Evolutionary conservation across 2,329 filamentous ascomycete genomes (phyloP).

Genomic region (Fusarium coffeatum): DNA sequence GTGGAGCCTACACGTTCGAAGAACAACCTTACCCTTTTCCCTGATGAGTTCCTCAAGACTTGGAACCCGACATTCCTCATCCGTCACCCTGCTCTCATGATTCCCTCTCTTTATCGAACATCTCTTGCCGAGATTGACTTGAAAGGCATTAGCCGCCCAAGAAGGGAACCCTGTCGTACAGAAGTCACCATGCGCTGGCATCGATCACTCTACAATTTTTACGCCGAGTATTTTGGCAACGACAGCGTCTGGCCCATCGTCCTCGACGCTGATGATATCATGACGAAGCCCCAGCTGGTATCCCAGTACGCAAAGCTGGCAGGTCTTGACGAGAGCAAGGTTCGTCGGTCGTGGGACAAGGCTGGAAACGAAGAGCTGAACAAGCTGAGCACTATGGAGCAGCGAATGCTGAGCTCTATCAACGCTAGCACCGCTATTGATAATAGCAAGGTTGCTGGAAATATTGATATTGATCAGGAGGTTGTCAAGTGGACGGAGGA

Average conservation of each 20-base stretch:
- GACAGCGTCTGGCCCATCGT: constrained; percentile 36
- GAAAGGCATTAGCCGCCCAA: neutral
- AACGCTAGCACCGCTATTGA: constrained; percentile 26
- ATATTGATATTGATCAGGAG: constrained; percentile 28
- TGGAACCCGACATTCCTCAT: constrained; percentile 41
- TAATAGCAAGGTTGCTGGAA: constrained; percentile 24
- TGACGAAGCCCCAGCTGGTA: constrained; percentile 25
- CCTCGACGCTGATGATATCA: constrained; percentile 37
- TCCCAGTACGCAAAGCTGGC: constrained; percentile 24
- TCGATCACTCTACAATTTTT: constrained; percentile 33
- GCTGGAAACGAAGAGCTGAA: neutral
- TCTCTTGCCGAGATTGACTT: neutral
- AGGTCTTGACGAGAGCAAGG: constrained; percentile 26
- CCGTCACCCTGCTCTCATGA: constrained; percentile 29
- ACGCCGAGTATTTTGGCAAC: constrained; percentile 8
- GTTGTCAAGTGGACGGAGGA: constrained; percentile 34
- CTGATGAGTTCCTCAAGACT: constrained; percentile 39
- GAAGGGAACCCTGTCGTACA: constrained; percentile 5
- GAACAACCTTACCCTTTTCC: constrained; percentile 34
- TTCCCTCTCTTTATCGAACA: constrained; percentile 35
- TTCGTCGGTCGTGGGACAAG: constrained; percentile 27
- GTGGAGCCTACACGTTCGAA: constrained; percentile 22
- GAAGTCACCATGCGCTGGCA: constrained; percentile 33
- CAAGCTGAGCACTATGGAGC: neutral
- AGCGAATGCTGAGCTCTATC: constrained; percentile 34